Conservation (phyloP, 192 early-diverging fungal genomes). For the Podila horticola region DNA sequence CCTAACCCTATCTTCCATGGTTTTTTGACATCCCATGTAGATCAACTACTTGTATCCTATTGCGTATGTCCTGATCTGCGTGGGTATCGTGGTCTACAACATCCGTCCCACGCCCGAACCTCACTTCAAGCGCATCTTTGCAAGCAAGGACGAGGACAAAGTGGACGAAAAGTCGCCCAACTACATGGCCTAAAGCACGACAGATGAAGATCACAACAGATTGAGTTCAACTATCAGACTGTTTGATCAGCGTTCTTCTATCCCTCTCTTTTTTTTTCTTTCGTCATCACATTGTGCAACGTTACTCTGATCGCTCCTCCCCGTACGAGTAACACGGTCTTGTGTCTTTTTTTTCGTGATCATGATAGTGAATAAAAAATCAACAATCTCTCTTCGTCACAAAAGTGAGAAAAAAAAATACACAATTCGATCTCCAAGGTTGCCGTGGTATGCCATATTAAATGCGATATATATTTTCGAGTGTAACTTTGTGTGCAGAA, state of each 20-base stretch:
- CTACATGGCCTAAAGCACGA: neutral
- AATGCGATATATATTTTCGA: neutral
- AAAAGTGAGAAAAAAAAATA: neutral
- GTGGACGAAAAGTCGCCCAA: neutral
- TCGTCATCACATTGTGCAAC: neutral
- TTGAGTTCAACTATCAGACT: neutral
- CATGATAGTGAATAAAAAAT: neutral
- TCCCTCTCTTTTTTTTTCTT: neutral
- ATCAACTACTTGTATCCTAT: conserved; percentile 68
- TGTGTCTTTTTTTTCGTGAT: neutral
- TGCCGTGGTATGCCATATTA: neutral
- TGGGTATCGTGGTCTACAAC: conserved; percentile 75
- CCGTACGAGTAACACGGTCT: neutral
- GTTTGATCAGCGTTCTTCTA: neutral
- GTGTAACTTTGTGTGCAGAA: neutral
- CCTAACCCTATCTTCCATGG: too few relatives aligned
- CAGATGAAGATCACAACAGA: neutral
- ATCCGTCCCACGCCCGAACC: conserved; percentile 68
- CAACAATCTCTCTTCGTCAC: neutral
- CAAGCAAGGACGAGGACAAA: neutral
- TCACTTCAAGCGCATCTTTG: conserved; percentile 45
- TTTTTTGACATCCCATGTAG: conserved; percentile 28
- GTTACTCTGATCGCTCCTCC: neutral
- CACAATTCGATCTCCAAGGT: too few relatives aligned
- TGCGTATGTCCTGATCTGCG: conserved; percentile 73